These are phyloP conservation scores for Exophiala spinifera DNA, from an alignment of 2,329 filamentous ascomycete genomes.

Conservation along the genomic window DNA sequence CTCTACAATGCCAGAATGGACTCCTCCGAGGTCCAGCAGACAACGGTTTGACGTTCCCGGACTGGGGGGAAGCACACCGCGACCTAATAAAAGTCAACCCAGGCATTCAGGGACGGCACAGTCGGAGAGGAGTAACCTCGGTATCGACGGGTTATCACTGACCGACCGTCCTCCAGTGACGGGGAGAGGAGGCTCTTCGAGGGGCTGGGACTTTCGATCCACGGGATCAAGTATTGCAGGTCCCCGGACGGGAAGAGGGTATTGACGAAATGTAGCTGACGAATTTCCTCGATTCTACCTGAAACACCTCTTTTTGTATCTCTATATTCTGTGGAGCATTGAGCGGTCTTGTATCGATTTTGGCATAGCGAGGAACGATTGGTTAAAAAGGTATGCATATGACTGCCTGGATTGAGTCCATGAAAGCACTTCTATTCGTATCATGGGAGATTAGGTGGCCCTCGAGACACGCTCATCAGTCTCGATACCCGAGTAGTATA, in stretches of 20 bases:
- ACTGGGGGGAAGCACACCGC: not conserved
- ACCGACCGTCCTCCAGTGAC: not conserved
- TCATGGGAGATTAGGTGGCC: not conserved
- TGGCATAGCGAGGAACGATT: not conserved
- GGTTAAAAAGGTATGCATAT: not conserved
- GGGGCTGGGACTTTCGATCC: not conserved
- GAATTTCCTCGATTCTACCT: not conserved
- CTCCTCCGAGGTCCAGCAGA: slow-evolving; percentile 12
- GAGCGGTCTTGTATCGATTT: not conserved
- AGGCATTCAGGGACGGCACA: not conserved
- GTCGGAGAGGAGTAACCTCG: slow-evolving; percentile 5
- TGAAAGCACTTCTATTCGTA: not conserved
- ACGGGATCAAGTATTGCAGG: slow-evolving; percentile 15
- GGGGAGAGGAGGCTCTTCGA: not conserved
- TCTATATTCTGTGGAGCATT: not conserved
- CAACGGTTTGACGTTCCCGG: slow-evolving; percentile 8
- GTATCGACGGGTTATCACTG: slow-evolving; percentile 15
- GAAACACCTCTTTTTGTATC: too few species aligned
- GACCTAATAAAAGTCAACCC: not conserved
- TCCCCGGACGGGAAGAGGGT: slow-evolving; percentile 9
- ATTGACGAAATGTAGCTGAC: not conserved
- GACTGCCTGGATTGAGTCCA: too few species aligned
- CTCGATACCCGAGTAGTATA: not conserved
- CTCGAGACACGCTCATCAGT: not conserved
- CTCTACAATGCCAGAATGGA: slow-evolving; percentile 17